These are phyloP conservation scores for Phlyctochytrium planicorne DNA, from an alignment of 192 early-diverging fungal species.

Conservation along the genomic window DNA sequence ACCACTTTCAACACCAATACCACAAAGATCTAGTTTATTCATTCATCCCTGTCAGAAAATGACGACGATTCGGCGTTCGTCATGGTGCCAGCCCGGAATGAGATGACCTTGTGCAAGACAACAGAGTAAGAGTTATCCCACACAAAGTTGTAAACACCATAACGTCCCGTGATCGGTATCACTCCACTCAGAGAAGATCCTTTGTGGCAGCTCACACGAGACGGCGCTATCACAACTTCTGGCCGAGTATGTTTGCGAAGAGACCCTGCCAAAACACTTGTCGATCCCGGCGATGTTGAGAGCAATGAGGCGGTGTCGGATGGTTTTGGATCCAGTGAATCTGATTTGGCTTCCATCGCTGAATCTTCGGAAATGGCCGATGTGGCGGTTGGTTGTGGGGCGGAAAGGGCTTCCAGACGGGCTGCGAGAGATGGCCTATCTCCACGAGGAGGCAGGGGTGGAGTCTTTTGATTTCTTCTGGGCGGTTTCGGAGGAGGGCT, in stretches of 20 bases:
- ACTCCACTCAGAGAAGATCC: constrained; percentile 9
- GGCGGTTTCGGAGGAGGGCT: constrained; percentile 20
- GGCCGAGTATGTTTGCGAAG: neutral
- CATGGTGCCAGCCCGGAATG: constrained; percentile 30
- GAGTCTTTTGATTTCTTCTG: neutral
- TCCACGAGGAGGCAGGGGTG: neutral
- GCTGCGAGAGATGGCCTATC: constrained; percentile 20
- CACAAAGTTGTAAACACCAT: constrained; percentile 43
- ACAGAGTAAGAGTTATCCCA: constrained; percentile 42
- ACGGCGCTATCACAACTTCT: constrained; percentile 1
- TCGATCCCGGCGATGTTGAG: constrained; percentile 32
- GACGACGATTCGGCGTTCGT: constrained; percentile 9
- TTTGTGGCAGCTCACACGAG: constrained; percentile 2
- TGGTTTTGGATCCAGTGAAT: neutral
- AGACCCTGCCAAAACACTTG: constrained; percentile 23
- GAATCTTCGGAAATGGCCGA: neutral
- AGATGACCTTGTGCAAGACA: constrained; percentile 28
- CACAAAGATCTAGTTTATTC: no score
- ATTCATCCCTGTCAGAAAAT: no score
- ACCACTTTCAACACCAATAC: no score
- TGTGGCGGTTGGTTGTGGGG: neutral
- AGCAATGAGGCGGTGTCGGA: constrained; percentile 16
- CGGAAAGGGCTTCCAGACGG: constrained; percentile 14
- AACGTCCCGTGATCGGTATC: constrained; percentile 10
- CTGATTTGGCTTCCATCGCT: neutral